Base-by-base conservation (phyloP, 495 filamentous ascomycete genomes). In the Aspergillus campestris region DNA sequence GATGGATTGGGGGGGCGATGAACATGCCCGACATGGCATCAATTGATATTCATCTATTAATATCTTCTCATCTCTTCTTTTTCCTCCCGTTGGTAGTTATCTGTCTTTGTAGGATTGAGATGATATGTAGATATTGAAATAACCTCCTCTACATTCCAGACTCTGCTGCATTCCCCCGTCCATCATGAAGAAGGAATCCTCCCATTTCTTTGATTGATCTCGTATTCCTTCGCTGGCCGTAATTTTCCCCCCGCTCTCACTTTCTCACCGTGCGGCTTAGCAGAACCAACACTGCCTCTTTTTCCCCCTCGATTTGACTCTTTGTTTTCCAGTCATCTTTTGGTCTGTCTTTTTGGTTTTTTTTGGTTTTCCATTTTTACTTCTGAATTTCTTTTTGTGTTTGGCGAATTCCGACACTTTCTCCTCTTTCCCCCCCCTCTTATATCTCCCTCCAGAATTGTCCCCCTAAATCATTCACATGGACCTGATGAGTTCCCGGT, bases 401-500 rank as follows among this genome's bases (percentile, higher is more conserved):
- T 24, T 24, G 18, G 1, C 4, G 1, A 24, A 11, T 38, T 7
- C n/a, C 8, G 4, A 38, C 14, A 29, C 8, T 18, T 45, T 45
- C 38, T 40, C 39, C 48, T 36, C 41, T 42, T 43, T 46, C 48
- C 44, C 33, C 37, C 45, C 48, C 49, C 40, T 36, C 51, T 47
- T 33, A n/a, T n/a, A n/a, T 33, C 18, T 52, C 31, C 29, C 24
- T 18, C 30, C 27, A 11, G 35, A 15, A 8, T 34, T 49, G 42
- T 44, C 38, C 46, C 42, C 40, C 33, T 45, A 44, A 47, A 53
- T 57, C 50, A 54, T 53, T 57, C 59, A 64, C 48, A 61, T 66
- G 59, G 70, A 70, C 64, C 61, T 65, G 57, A 76, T 78, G 72
- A 74, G 60, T 65, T 67, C 72, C 51, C 63, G 71, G 56, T 68